phyloP scores from a whole-genome alignment of 148 eudicot species.

The Pouteria glomerata region DNA sequence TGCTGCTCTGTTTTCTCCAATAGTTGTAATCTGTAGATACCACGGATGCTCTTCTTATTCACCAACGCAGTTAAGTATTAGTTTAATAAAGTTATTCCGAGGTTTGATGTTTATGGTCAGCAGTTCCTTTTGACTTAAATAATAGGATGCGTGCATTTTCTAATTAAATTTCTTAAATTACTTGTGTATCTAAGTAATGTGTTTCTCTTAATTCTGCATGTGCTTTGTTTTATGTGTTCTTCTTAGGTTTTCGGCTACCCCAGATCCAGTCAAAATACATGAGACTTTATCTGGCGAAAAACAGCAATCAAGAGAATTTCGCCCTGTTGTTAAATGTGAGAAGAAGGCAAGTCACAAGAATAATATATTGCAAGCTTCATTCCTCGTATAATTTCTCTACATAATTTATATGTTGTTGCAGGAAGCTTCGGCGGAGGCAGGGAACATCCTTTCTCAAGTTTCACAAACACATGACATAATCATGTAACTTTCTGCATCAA shows the following conservation, averaged over 20 bases:
- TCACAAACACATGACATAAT: slow-evolving; percentile 48
- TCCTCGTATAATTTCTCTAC: background rate
- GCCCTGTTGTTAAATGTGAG: slow-evolving; percentile 31
- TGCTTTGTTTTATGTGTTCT: slow-evolving; percentile 2
- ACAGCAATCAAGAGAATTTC: slow-evolving; percentile 17
- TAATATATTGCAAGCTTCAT: slow-evolving; percentile 1
- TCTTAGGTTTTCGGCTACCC: slow-evolving; percentile 33
- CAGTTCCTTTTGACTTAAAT: background rate
- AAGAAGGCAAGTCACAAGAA: slow-evolving; percentile 35
- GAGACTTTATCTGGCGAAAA: slow-evolving; percentile 17
- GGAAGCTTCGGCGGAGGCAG: slow-evolving; percentile 23
- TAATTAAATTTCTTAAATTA: background rate
- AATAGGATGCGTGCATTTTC: background rate
- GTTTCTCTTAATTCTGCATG: background rate
- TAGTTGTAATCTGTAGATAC: background rate
- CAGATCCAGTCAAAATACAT: slow-evolving; percentile 24
- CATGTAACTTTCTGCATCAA: slow-evolving; percentile 36
- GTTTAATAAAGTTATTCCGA: background rate
- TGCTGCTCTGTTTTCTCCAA: background rate
- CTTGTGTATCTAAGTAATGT: background rate
- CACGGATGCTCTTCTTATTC: background rate
- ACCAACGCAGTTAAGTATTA: background rate
- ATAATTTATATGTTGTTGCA: slow-evolving; percentile 14
- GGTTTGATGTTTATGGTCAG: background rate
- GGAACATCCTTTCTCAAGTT: slow-evolving; percentile 38